Conservation (phyloP, 768 basidiomycete species). For the Mycena olivaceomarginata region DNA sequence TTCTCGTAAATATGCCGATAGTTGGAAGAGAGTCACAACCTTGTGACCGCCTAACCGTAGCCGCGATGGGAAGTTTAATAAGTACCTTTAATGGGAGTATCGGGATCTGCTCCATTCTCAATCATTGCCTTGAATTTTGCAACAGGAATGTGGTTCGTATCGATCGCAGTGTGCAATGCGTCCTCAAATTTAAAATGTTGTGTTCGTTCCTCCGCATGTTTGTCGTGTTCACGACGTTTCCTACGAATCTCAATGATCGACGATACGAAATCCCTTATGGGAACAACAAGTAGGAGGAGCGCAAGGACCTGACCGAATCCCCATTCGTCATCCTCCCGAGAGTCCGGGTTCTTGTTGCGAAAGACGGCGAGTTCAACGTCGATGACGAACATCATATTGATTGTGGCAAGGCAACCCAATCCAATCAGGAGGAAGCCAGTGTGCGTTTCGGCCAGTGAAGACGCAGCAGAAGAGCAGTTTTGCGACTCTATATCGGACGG, state of each 20-base stretch:
- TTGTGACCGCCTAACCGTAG: too few relatives aligned
- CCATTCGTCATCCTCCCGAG: background rate
- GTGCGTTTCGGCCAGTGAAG: background rate
- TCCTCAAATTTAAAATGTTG: background rate
- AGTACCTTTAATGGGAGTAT: background rate
- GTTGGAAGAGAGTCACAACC: too few relatives aligned
- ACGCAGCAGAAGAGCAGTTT: too few relatives aligned
- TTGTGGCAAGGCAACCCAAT: background rate
- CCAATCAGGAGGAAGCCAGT: background rate
- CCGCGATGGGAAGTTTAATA: too few relatives aligned
- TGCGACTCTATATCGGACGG: too few relatives aligned
- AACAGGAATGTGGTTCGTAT: background rate
- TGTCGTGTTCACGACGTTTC: background rate
- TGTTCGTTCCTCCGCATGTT: background rate
- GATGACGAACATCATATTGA: background rate
- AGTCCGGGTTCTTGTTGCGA: background rate
- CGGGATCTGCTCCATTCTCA: background rate
- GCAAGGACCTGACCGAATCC: background rate
- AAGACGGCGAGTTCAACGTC: background rate
- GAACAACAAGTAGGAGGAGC: background rate
- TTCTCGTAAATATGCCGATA: too few relatives aligned
- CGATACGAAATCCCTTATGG: background rate
- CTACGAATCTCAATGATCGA: background rate
- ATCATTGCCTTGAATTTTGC: background rate
- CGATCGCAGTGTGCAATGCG: background rate